Evolutionary conservation across 1,139 yeast genomes (phyloP).

Genomic region (Arxiozyma slooffiae): DNA sequence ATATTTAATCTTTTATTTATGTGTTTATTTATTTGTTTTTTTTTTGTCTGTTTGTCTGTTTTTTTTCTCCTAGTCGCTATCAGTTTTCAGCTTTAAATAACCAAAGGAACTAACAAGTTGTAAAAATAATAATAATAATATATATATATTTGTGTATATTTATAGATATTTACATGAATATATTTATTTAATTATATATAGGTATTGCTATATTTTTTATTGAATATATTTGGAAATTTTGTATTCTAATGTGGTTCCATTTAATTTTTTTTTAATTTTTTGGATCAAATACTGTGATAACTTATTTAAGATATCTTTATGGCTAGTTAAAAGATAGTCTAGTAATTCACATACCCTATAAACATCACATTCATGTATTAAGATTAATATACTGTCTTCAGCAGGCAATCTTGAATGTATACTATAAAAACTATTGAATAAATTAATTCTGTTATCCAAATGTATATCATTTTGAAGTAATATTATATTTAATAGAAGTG

Average conservation of each 20-base stretch:
- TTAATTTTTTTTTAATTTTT: background rate
- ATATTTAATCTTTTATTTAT: too few species aligned
- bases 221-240: background rate
- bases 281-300: background rate
- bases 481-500: slow-evolving; percentile 22
- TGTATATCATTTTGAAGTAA: slow-evolving; percentile 13
- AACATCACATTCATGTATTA: slow-evolving; percentile 6
- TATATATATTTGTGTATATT: background rate
- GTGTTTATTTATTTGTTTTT: too few species aligned
- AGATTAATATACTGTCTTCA: slow-evolving; percentile 11
- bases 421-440: slow-evolving; percentile 10
- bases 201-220: background rate
- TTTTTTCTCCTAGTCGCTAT: background rate
- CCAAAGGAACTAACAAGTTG: background rate
- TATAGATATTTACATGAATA: background rate
- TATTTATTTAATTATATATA: background rate
- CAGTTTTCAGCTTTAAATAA: too few species aligned
- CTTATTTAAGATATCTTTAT: background rate
- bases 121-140: too few species aligned
- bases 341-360: slow-evolving; percentile 1
- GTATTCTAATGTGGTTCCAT: background rate
- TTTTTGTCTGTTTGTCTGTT: too few species aligned
- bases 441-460: slow-evolving; percentile 7
- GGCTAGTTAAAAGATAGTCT: background rate
- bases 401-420: slow-evolving; percentile 9